Percentiles rank a stretch among this genome's conserved stretches.
phyloP scores from a whole-genome alignment of 164 flowering plant species.

The Cinnamomum micranthum region DNA sequence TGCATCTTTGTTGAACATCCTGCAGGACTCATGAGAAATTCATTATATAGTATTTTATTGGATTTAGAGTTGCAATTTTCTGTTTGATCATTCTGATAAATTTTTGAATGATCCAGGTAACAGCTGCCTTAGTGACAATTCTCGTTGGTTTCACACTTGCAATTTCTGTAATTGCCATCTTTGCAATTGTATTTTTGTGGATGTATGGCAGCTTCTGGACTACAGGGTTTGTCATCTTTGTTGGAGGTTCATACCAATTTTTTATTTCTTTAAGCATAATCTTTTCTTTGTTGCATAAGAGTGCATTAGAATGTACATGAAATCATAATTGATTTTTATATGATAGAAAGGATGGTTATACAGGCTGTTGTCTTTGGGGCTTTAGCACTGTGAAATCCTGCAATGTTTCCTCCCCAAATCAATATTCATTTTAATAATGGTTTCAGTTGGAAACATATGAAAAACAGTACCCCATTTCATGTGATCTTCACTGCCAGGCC shows the following conservation, averaged over 20 bases:
- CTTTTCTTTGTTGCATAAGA: background rate
- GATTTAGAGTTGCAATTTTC: background rate
- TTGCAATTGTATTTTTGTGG: constrained; percentile 63
- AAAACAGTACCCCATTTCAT: background rate
- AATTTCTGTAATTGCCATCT: constrained; percentile 39
- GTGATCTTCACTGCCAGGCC: background rate
- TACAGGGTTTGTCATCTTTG: constrained; percentile 44
- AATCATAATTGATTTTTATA: background rate
- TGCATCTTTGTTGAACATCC: background rate
- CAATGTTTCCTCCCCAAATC: background rate
- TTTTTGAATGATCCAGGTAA: constrained; percentile 38
- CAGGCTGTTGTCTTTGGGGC: background rate
- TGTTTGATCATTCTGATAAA: background rate
- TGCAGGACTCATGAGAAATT: background rate
- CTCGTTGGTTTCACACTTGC: constrained; percentile 57
- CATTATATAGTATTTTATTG: background rate
- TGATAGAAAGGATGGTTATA: background rate
- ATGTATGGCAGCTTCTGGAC: constrained; percentile 96
- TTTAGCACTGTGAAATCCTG: too few species aligned
- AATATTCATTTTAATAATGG: too few species aligned
- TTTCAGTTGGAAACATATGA: background rate
- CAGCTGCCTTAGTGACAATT: constrained; percentile 48
- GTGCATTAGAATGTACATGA: background rate
- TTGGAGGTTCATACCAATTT: constrained; percentile 52
- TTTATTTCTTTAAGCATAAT: constrained; percentile 2